Evolutionary conservation across 129 eudicot species (phyloP).

Genomic region (Lonicera japonica): DNA sequence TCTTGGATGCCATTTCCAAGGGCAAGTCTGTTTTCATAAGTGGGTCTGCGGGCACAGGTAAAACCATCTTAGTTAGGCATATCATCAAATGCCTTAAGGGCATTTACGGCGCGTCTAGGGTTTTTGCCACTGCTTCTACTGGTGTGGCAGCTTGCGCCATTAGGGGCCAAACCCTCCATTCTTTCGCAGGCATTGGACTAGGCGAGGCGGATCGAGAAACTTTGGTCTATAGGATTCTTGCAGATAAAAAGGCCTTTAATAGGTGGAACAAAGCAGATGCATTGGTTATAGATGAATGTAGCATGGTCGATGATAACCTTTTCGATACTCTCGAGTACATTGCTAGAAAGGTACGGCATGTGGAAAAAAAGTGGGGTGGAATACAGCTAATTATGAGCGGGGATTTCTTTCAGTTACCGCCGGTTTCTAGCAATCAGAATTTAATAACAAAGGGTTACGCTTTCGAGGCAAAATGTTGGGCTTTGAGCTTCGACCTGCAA

Average conservation of each 20-base stretch:
- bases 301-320: constrained; percentile 31
- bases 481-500: constrained; percentile 34
- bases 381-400: constrained; percentile 45
- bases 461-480: constrained; percentile 58
- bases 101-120: constrained; percentile 22
- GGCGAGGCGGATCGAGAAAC: constrained; percentile 11
- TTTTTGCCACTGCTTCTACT: constrained; percentile 42
- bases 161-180: constrained; percentile 48
- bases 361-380: constrained; percentile 32
- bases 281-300: constrained; percentile 46
- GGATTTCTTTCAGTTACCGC: constrained; percentile 53
- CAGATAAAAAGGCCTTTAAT: constrained; percentile 15
- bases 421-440: constrained; percentile 8
- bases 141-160: constrained; percentile 45
- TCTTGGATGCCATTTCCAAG: constrained; percentile 21
- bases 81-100: constrained; percentile 23
- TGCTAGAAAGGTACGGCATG: constrained; percentile 19
- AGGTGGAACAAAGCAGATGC: constrained; percentile 38
- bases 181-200: constrained; percentile 47
- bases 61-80: constrained; percentile 28
- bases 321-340: constrained; percentile 30
- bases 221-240: constrained; percentile 23
- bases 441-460: constrained; percentile 18
- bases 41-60: constrained; percentile 55
- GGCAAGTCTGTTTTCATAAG: constrained; percentile 43